phyloP scores from a whole-genome alignment of 1,139 yeast genomes.

The Nakaseomyces kungkrabaensis region DNA sequence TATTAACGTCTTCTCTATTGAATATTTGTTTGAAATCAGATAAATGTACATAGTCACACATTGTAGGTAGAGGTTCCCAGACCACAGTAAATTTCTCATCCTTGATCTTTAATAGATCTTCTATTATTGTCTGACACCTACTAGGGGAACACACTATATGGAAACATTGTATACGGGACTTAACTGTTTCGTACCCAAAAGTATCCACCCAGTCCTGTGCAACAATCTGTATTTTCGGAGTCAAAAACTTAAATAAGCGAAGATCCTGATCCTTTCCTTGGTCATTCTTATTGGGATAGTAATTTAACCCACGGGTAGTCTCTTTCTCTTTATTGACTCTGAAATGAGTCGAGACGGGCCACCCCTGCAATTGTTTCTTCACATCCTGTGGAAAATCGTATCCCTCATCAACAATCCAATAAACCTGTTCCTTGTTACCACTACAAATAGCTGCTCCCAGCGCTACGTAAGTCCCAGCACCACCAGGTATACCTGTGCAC shows the following conservation, averaged over 20 bases:
- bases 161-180: constrained; percentile 35
- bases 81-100: constrained; percentile 38
- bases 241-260: constrained; percentile 44
- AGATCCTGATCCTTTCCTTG: constrained; percentile 34
- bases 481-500: constrained; percentile 61
- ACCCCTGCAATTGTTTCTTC: constrained; percentile 37
- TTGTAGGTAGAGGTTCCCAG: constrained; percentile 85
- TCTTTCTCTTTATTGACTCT: constrained; percentile 42
- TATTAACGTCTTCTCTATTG: constrained; percentile 34
- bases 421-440: constrained; percentile 32
- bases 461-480: constrained; percentile 80
- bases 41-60: constrained; percentile 46
- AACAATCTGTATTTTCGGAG: constrained; percentile 57
- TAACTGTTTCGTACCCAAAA: constrained; percentile 28
- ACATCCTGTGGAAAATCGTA: constrained; percentile 55
- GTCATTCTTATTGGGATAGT: constrained; percentile 42
- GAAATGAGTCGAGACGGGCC: constrained; percentile 55
- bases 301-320: constrained; percentile 78
- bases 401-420: constrained; percentile 76
- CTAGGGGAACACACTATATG: constrained; percentile 72
- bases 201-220: constrained; percentile 42
- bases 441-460: constrained; percentile 60
- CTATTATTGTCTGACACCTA: constrained; percentile 43
- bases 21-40: constrained; percentile 36
- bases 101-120: constrained; percentile 23